phyloP scores from a whole-genome alignment of 148 eudicot genomes.

The Rhododendron ferrugineum region DNA sequence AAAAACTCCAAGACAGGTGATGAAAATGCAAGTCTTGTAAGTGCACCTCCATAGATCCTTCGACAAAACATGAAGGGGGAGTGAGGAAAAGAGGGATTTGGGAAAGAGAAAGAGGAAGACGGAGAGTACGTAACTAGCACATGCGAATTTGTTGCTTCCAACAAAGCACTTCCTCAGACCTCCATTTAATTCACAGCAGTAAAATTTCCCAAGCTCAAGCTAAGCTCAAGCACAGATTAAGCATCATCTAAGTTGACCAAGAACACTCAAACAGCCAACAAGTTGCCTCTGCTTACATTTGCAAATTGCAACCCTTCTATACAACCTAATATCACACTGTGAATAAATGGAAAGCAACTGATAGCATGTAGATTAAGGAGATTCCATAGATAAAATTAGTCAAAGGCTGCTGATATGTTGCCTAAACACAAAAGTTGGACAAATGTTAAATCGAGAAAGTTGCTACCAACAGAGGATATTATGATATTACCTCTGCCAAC shows the following conservation, averaged over 20 bases:
- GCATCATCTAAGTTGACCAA: neutral
- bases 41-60: neutral
- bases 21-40: neutral
- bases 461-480: neutral
- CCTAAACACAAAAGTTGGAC: neutral
- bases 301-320: neutral
- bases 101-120: neutral
- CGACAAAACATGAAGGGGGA: neutral
- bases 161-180: neutral
- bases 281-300: neutral
- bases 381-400: neutral
- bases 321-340: neutral
- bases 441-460: neutral
- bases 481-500: conserved; percentile 58
- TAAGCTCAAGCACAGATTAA: neutral
- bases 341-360: neutral
- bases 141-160: neutral
- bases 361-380: neutral
- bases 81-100: neutral
- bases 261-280: neutral
- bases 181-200: neutral
- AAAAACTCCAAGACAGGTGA: neutral
- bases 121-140: neutral
- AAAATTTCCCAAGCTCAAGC: neutral
- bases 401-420: neutral